These are phyloP conservation scores for Scolecobasidium constrictum DNA, from an alignment of 2,329 filamentous ascomycete species.

Conservation along the genomic window DNA sequence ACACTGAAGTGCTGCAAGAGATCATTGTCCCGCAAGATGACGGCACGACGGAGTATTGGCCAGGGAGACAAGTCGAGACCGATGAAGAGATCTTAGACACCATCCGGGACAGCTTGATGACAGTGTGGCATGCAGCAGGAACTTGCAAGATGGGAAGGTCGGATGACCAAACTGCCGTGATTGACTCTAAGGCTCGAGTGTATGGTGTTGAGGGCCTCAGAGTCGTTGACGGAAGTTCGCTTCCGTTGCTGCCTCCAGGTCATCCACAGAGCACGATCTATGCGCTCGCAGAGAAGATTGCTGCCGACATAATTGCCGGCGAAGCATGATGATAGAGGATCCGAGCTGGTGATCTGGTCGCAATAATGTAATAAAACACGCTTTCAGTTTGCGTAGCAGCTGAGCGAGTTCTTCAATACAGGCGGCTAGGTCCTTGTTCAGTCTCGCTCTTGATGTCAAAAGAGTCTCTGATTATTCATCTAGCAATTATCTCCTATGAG, in stretches of 20 bases:
- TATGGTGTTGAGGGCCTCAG: constrained; percentile 17
- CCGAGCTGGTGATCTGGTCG: too few relatives aligned
- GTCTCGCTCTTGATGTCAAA: too few relatives aligned
- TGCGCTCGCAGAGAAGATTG: constrained; percentile 11
- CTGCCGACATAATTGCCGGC: not conserved
- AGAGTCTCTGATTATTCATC: too few relatives aligned
- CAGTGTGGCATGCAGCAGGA: constrained; percentile 26
- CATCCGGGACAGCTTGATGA: constrained; percentile 15
- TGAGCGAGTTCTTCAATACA: too few relatives aligned
- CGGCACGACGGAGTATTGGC: constrained; percentile 17
- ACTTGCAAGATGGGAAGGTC: constrained; percentile 18
- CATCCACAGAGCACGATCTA: constrained; percentile 16
- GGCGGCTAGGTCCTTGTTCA: too few relatives aligned
- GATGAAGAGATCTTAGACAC: constrained; percentile 18
- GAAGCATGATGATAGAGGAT: too few relatives aligned
- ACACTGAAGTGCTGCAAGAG: constrained; percentile 14
- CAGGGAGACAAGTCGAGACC: constrained; percentile 15
- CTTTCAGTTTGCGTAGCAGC: too few relatives aligned
- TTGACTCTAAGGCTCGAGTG: constrained; percentile 17
- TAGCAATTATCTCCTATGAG: too few relatives aligned
- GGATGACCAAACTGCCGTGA: constrained; percentile 17
- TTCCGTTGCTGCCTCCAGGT: constrained; percentile 13
- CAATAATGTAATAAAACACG: too few relatives aligned
- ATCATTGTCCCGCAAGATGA: constrained; percentile 12
- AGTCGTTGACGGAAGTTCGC: constrained; percentile 14